phyloP scores from a whole-genome alignment of 108 stramenopile species.

The Pseudonitzschia delicatissima region DNA sequence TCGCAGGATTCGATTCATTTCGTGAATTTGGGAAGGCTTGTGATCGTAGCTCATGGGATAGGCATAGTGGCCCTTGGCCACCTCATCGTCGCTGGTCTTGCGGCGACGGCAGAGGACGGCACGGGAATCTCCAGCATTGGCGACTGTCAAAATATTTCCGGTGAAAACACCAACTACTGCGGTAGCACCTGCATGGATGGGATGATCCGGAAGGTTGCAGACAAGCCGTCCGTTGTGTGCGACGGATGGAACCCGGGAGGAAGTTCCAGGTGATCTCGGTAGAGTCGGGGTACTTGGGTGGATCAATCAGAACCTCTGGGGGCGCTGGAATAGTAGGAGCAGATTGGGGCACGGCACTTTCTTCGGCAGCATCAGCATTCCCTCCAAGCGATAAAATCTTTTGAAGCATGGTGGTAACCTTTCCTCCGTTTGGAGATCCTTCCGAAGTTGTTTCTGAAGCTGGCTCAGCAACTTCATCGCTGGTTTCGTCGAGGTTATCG shows the following conservation, averaged over 20 bases:
- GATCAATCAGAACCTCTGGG: background rate
- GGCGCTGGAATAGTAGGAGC: background rate
- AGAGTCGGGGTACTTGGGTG: background rate
- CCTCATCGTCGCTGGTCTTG: constrained; percentile 23
- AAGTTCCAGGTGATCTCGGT: background rate
- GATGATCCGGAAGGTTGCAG: constrained; percentile 90
- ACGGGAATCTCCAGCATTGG: constrained; percentile 91
- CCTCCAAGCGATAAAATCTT: constrained; percentile 33
- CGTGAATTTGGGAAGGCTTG: constrained; percentile 78
- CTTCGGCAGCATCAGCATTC: constrained; percentile 1
- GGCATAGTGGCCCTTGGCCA: constrained; percentile 15
- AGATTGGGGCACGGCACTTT: background rate
- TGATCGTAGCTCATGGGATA: constrained; percentile 86
- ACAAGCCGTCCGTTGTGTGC: constrained; percentile 49
- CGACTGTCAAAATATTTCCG: constrained; percentile 78
- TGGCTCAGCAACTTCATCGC: constrained; percentile 13
- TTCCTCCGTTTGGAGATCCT: background rate
- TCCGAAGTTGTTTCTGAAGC: too few species aligned
- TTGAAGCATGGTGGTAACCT: constrained; percentile 32
- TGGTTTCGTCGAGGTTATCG: constrained; percentile 28
- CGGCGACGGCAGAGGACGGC: constrained; percentile 80
- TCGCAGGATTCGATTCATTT: constrained; percentile 72
- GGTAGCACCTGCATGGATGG: constrained; percentile 94
- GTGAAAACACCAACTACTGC: constrained; percentile 85
- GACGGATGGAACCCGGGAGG: constrained; percentile 16